Percentiles rank a stretch among this genome's conserved stretches.
Conservation (phyloP, 202 grass and related monocot genomes). For the Schoenoplectus tabernaemontani region DNA sequence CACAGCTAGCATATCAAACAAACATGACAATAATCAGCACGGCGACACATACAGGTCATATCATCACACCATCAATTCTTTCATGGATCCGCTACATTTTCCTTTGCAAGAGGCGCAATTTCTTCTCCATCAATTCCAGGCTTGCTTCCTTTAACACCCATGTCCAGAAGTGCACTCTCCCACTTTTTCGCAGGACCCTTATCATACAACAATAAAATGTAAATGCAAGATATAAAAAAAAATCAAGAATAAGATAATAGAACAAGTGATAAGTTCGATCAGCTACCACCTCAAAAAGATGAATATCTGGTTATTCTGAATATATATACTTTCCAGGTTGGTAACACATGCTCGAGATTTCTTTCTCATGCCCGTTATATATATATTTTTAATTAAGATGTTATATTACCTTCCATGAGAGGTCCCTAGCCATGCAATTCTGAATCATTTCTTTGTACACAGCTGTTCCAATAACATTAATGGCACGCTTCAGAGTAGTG, state of each 20-base stretch:
- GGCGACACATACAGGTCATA: not conserved
- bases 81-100: constrained; percentile 75
- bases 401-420: constrained; percentile 75
- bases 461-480: constrained; percentile 41
- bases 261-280: not conserved
- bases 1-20: not conserved
- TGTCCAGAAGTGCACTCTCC: constrained; percentile 52
- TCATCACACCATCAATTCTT: not conserved
- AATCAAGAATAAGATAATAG: not conserved
- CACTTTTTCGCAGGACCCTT: constrained; percentile 79
- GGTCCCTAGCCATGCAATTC: constrained; percentile 72
- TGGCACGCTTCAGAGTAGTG: constrained; percentile 40
- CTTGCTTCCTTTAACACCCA: constrained; percentile 50
- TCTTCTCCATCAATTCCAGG: constrained; percentile 61
- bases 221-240: not conserved
- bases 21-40: not conserved
- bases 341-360: not conserved
- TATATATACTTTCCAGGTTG: not conserved
- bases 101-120: constrained; percentile 61
- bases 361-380: not conserved
- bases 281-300: no score
- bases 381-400: not conserved
- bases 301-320: no score
- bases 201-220: constrained; percentile 12
- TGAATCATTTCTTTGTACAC: constrained; percentile 55